A percentile compares a stretch with the other conserved stretches of the same genome.
phyloP scores from a whole-genome alignment of 768 basidiomycete genomes.

The Rhizopogon sp. region DNA sequence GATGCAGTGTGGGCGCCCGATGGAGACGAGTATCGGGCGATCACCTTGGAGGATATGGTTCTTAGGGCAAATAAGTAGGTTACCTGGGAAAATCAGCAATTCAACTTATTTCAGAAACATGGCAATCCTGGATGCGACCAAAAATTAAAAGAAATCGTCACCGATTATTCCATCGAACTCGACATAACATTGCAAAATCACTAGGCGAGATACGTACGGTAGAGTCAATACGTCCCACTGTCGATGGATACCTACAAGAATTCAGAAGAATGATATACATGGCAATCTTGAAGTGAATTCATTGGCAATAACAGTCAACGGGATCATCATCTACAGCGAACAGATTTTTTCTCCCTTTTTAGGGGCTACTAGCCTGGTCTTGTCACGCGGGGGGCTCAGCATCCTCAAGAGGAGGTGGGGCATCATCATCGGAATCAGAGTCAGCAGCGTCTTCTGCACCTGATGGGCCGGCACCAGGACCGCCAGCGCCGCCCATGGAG shows the following conservation, averaged over 20 bases:
- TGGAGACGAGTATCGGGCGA: constrained; percentile 64
- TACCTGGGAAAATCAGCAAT: too few relatives aligned
- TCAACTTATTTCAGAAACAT: too few relatives aligned
- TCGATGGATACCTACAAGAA: neutral
- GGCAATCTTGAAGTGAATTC: neutral
- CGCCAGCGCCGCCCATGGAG: constrained; percentile 23
- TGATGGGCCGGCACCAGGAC: neutral
- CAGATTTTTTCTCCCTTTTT: neutral
- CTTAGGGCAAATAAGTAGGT: constrained; percentile 41
- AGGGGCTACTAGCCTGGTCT: neutral
- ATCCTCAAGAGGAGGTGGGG: constrained; percentile 81
- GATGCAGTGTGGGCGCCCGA: constrained; percentile 90
- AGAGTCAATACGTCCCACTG: neutral
- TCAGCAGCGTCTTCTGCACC: constrained; percentile 23
- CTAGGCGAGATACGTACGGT: neutral
- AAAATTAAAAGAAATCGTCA: too few relatives aligned
- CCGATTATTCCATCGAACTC: neutral
- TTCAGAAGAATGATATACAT: neutral
- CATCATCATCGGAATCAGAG: constrained; percentile 47
- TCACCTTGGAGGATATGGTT: constrained; percentile 88
- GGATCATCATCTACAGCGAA: neutral
- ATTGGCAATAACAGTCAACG: neutral
- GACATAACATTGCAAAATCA: neutral
- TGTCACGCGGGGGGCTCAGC: constrained; percentile 28
- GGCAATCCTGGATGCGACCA: too few relatives aligned